Evolutionary conservation across 352 stramenopile genomes (phyloP), one percentile per base, ranked within the genome.

Genomic region (Globisporangium heterothallicum): DNA sequence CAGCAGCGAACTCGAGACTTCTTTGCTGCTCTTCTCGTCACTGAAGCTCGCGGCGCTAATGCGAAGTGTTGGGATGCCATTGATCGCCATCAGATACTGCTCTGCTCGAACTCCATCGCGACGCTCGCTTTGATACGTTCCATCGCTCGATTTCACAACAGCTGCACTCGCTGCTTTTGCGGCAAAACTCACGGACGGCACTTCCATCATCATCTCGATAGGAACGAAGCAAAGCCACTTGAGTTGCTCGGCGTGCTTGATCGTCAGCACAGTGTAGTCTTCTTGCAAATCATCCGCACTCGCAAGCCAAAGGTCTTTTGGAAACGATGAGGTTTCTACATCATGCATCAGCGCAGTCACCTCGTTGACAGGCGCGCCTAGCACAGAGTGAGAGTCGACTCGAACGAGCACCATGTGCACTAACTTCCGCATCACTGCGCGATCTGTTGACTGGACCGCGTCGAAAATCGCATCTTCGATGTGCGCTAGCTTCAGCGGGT

Each of bases 61-160:
- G 6, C 48, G 40, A 12, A 77, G 56, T 21, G 62, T 70, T n/a
- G 68, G 58, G n/a, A 77, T 32, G 0, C 64, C 68, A 32, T 77
- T 77, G 40, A 77, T 63, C 26, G 61, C 64, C 59, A 77, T 70
- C 21, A 77, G 42, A 42, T 71, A 68, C 27, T 77, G 68, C 22
- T 64, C 55, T 12, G 56, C 46, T 3, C 42, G 42, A 13, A 76
- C 56, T 1, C 67, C 64, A 38, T 77, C 58, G 29, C 59, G 48
- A 30, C 63, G 60, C 22, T 53, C 34, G 10, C 21, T 19, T 22
- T 48, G 30, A 42, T 12, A n/a, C 5, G n/a, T 21, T 41, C 8
- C 18, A 26, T 32, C 10, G 13, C 34, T 41, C 6, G n/a, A 9
- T 7, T 56, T 24, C 6, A 21, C 29, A 18, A 22, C n/a, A 32